phyloP scores from a whole-genome alignment of 495 filamentous ascomycete species.

The Aspergillus carlsbadensis region DNA sequence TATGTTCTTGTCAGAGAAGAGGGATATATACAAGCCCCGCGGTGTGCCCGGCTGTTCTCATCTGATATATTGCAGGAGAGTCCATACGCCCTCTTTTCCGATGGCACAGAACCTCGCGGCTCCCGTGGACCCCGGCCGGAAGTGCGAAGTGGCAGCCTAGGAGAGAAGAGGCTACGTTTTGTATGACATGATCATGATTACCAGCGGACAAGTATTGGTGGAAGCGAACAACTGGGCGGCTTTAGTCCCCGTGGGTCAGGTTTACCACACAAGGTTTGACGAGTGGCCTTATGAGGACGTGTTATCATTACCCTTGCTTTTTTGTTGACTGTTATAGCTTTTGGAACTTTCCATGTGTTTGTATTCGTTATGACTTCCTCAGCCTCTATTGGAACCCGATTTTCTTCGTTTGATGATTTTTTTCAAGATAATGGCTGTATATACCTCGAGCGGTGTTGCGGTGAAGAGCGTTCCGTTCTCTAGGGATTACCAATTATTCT shows the following conservation, averaged over 20 bases:
- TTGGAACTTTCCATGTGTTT: constrained; percentile 19
- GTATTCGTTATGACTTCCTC: constrained; percentile 6
- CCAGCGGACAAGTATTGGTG: constrained; percentile 14
- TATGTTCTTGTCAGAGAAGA: constrained; percentile 1
- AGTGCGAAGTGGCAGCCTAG: constrained; percentile 7
- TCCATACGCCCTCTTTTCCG: not conserved
- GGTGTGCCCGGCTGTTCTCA: constrained; percentile 1
- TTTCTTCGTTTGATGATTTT: constrained; percentile 35
- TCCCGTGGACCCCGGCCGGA: constrained; percentile 2
- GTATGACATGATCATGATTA: constrained; percentile 22
- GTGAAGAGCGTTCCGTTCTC: constrained; percentile 46
- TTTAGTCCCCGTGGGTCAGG: constrained; percentile 12
- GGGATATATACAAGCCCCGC: not conserved
- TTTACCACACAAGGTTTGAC: constrained; percentile 8
- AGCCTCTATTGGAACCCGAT: constrained; percentile 11
- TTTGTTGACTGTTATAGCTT: constrained; percentile 17
- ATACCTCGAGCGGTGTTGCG: constrained; percentile 44
- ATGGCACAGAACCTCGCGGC: constrained; percentile 3
- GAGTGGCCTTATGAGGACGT: not conserved
- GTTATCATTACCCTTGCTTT: constrained; percentile 4
- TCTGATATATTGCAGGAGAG: not conserved
- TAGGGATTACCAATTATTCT: not conserved
- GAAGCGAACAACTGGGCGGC: constrained; percentile 6
- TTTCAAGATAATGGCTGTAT: constrained; percentile 42
- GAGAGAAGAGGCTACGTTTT: constrained; percentile 11